Conservation (phyloP, 106 monocot genomes). For the Posidonia australis region DNA sequence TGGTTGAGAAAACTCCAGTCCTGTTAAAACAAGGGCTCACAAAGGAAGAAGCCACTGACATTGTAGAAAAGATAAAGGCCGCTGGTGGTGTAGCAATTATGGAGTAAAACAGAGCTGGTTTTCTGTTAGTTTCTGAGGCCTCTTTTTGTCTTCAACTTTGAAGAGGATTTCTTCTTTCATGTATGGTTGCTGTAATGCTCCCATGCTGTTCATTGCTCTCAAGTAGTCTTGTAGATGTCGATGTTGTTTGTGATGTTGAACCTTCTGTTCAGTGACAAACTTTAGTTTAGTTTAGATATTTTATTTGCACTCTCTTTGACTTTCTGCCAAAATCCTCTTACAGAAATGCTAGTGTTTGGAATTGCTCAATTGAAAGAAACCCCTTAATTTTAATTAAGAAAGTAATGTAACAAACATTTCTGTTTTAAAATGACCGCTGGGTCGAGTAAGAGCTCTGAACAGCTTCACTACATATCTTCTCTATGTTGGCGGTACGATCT, state of each 20-base stretch:
- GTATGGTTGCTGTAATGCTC: not conserved
- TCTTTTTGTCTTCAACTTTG: not conserved
- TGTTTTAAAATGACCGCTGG: no score
- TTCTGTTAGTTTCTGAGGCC: not conserved
- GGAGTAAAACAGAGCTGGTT: slow-evolving; percentile 29
- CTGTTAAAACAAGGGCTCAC: slow-evolving; percentile 80
- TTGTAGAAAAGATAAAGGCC: slow-evolving; percentile 88
- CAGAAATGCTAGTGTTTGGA: no score
- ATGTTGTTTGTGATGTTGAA: not conserved
- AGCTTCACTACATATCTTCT: no score
- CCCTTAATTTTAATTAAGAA: no score
- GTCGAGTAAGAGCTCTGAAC: no score
- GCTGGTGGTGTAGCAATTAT: slow-evolving; percentile 91
- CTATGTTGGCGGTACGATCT: no score
- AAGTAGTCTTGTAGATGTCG: not conserved
- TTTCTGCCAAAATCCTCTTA: not conserved
- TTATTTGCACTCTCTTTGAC: not conserved
- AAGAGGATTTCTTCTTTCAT: not conserved
- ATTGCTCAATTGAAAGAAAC: no score
- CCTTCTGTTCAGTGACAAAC: no score
- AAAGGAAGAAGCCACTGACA: slow-evolving; percentile 71
- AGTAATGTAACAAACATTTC: no score
- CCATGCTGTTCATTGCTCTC: not conserved
- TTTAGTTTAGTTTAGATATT: not conserved
- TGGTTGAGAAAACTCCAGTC: slow-evolving; percentile 79